These are phyloP conservation scores for Oryza meridionalis DNA, from an alignment of 176 grass and related monocot genomes.

Conservation along the genomic window DNA sequence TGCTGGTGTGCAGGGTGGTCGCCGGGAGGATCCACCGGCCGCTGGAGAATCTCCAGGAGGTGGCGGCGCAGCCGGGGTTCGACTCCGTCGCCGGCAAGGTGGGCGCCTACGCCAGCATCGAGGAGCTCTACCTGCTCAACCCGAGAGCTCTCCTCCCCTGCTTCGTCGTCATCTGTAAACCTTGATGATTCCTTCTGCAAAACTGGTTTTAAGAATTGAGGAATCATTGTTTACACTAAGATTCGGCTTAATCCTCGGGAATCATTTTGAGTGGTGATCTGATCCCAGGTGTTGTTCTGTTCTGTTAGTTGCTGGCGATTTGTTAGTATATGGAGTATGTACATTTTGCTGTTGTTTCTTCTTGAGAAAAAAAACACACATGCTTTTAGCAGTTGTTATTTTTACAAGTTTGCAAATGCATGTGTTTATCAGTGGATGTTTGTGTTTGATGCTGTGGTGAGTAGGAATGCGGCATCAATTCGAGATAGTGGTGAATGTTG, in stretches of 20 bases:
- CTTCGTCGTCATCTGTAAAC: slow-evolving; percentile 73
- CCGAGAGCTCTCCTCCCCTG: slow-evolving; percentile 74
- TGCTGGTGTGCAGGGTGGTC: slow-evolving; percentile 77
- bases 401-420: not conserved
- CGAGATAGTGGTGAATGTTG: not conserved
- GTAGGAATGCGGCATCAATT: not conserved
- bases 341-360: not conserved
- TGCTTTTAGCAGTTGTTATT: not conserved
- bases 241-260: not conserved
- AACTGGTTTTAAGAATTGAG: not conserved
- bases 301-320: not conserved
- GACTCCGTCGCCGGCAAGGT: slow-evolving; percentile 77
- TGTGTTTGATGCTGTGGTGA: not conserved
- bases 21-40: slow-evolving; percentile 79
- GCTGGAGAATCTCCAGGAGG: slow-evolving; percentile 56
- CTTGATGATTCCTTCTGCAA: slow-evolving; percentile 28
- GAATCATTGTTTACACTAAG: not conserved
- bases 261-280: not conserved
- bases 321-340: not conserved
- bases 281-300: not conserved
- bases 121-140: slow-evolving; percentile 75
- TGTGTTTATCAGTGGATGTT: not conserved
- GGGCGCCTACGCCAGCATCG: slow-evolving; percentile 52
- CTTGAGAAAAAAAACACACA: not conserved
- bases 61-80: slow-evolving; percentile 55